Evolutionary conservation across 2,329 filamentous ascomycete species (phyloP).

Genomic region (Escovopsis sp.): DNA sequence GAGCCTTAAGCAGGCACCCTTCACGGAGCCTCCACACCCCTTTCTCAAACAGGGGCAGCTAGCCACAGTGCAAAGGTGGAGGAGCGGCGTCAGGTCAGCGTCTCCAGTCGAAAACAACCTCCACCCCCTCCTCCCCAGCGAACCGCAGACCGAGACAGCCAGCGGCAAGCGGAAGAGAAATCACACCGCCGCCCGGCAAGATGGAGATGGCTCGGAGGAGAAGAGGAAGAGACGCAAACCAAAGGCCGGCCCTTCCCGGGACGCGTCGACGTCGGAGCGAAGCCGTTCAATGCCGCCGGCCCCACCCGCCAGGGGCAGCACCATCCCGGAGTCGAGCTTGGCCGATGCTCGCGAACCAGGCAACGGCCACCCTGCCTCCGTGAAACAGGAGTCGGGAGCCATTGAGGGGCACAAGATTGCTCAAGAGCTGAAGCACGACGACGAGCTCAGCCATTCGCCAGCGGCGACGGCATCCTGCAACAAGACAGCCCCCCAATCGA

Average conservation of each 20-base stretch:
- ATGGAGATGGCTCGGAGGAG: neutral
- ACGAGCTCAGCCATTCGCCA: constrained; percentile 7
- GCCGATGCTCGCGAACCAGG: constrained; percentile 4
- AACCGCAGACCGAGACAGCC: too few species aligned
- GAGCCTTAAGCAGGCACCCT: constrained; percentile 22
- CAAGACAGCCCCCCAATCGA: constrained; percentile 3
- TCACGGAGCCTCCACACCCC: constrained; percentile 12
- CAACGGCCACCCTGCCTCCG: constrained; percentile 2
- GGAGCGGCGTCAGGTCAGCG: constrained; percentile 8
- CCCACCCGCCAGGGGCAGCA: constrained; percentile 3
- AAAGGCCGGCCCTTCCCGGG: too few species aligned
- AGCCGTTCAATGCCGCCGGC: constrained; percentile 2
- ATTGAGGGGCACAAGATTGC: constrained; percentile 2
- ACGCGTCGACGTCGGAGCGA: too few species aligned
- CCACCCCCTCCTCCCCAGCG: too few species aligned
- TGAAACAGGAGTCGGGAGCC: too few species aligned
- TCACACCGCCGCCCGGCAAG: too few species aligned
- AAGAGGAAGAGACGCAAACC: neutral
- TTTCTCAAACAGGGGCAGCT: constrained; percentile 19
- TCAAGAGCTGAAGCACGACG: constrained; percentile 3
- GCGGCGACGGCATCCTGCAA: constrained; percentile 3
- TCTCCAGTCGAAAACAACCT: too few species aligned
- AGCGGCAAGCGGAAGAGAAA: too few species aligned
- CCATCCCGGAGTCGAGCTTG: too few species aligned
- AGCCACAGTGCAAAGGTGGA: constrained; percentile 19